Evolutionary conservation across 768 basidiomycete species (phyloP).

Genomic region (Tephrocybe sp.): DNA sequence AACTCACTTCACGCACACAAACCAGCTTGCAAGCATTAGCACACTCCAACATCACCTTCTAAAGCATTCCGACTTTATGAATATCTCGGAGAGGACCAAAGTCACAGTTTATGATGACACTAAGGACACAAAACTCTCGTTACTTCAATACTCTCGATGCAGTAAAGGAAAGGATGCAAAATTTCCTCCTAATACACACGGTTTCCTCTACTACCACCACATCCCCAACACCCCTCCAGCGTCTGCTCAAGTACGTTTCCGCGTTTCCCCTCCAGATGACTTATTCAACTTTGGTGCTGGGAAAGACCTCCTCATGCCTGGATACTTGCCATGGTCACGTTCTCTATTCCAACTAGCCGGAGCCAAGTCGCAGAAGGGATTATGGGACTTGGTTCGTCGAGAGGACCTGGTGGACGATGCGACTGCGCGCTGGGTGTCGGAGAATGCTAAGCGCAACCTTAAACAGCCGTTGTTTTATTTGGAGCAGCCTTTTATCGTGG

Average conservation of each 20-base stretch:
- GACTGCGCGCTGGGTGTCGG: not conserved
- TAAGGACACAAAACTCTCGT: not conserved
- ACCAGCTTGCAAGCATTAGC: too few species aligned
- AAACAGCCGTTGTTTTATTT: not conserved
- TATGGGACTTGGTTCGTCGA: not conserved
- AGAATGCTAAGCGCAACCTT: too few species aligned
- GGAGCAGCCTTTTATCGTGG: not conserved
- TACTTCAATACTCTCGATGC: not conserved
- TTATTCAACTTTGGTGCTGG: not conserved
- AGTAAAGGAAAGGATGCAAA: not conserved
- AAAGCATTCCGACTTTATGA: not conserved
- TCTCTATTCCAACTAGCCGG: not conserved
- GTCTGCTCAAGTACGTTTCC: constrained; percentile 1
- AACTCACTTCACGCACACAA: not conserved
- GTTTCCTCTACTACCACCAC: constrained; percentile 3
- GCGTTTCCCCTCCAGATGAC: not conserved
- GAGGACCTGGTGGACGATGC: not conserved
- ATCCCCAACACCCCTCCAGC: not conserved
- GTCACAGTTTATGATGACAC: not conserved
- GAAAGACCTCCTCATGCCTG: not conserved
- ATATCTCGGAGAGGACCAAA: not conserved
- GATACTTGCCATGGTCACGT: not conserved
- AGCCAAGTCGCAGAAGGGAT: not conserved
- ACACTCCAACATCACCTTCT: not conserved
- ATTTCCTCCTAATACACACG: constrained; percentile 1